These are phyloP conservation scores for Bolboschoenoplectus hybrid DNA, from an alignment of 202 grass and related monocot species.

Conservation along the genomic window DNA sequence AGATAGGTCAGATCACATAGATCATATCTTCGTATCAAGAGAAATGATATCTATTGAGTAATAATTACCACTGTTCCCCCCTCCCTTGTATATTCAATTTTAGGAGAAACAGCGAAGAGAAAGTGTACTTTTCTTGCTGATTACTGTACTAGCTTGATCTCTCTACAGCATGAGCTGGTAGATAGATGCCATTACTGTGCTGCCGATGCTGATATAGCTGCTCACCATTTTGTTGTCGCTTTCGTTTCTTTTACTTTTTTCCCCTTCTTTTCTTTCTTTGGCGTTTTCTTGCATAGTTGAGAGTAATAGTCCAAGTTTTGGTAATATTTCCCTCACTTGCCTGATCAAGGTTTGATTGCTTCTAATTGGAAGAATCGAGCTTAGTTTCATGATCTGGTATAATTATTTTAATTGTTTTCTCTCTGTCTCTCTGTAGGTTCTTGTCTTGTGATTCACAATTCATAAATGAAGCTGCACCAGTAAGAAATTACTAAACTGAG, in stretches of 20 bases:
- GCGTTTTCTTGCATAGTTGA: neutral
- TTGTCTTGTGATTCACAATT: conserved; percentile 1
- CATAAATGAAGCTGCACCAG: conserved; percentile 14
- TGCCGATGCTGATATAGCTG: neutral
- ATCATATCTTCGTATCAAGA: neutral
- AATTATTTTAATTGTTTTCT: neutral
- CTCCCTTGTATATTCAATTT: neutral
- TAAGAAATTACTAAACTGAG: neutral
- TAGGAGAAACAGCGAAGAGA: neutral
- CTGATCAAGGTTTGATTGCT: neutral
- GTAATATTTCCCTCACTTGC: neutral
- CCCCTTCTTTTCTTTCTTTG: neutral
- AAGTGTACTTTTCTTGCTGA: neutral
- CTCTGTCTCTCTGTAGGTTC: conserved; percentile 1
- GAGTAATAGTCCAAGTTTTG: neutral
- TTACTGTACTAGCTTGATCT: neutral
- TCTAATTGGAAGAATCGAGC: neutral
- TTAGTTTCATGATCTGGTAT: neutral
- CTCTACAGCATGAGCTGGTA: neutral
- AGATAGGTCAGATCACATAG: neutral
- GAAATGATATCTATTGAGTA: neutral
- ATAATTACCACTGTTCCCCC: neutral
- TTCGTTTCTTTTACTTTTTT: neutral
- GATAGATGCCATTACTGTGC: neutral
- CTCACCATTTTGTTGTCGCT: neutral